Percentiles rank a stretch among this genome's conserved stretches.
These are phyloP conservation scores for Tetragonia tetragonoides DNA, from an alignment of 148 eudicot genomes.

Conservation along the genomic window DNA sequence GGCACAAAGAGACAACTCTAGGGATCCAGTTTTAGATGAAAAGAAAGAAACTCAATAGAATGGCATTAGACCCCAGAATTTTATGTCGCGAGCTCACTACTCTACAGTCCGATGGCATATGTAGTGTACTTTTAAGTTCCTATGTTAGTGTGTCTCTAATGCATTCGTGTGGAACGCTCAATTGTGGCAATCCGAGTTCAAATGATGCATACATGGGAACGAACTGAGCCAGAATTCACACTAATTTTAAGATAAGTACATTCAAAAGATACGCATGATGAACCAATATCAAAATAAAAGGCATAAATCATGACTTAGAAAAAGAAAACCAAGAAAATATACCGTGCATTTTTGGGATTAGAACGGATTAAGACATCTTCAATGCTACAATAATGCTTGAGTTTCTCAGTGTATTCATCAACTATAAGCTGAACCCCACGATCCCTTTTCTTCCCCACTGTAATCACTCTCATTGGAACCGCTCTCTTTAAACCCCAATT, in stretches of 20 bases:
- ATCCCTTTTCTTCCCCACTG: conserved; percentile 71
- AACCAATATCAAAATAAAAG: neutral
- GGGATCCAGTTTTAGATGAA: too few relatives aligned
- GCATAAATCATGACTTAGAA: neutral
- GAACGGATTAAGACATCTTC: conserved; percentile 64
- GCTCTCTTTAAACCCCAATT: conserved; percentile 39
- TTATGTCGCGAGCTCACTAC: too few relatives aligned
- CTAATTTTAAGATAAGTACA: too few relatives aligned
- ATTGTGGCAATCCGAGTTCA: neutral
- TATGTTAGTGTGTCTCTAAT: too few relatives aligned
- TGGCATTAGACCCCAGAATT: too few relatives aligned
- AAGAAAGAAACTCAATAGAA: too few relatives aligned
- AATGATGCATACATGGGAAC: neutral
- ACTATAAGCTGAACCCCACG: conserved; percentile 64
- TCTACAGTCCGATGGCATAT: too few relatives aligned
- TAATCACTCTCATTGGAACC: conserved; percentile 58
- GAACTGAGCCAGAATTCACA: neutral
- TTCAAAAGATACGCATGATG: neutral
- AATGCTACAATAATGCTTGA: conserved; percentile 52
- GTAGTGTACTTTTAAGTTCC: neutral
- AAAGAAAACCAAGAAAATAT: neutral
- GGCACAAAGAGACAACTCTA: too few relatives aligned
- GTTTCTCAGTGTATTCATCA: conserved; percentile 65
- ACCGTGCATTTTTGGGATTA: conserved; percentile 83
- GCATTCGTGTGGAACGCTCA: neutral